Evolutionary conservation across 2,329 filamentous ascomycete species (phyloP).

Genomic region (Xylariales sp.): DNA sequence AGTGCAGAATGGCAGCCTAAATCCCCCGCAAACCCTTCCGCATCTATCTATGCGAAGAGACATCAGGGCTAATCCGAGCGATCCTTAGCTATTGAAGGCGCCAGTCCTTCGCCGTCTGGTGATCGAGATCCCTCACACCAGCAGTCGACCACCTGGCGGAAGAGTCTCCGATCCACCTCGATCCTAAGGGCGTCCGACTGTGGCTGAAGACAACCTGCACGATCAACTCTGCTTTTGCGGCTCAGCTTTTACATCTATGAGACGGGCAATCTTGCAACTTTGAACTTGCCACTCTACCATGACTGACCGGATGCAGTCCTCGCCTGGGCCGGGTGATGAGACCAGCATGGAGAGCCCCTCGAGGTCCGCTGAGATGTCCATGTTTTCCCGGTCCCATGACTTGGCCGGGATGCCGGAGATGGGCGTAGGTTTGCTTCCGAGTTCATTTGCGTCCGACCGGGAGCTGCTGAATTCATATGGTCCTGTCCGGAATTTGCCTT

Average conservation of each 20-base stretch:
- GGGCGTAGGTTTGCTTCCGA: not conserved
- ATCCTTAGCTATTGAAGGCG: not conserved
- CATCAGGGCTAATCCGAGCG: not conserved
- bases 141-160: too few relatives aligned
- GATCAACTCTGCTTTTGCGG: not conserved
- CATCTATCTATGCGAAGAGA: too few relatives aligned
- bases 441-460: not conserved
- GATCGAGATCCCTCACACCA: too few relatives aligned
- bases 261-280: too few relatives aligned
- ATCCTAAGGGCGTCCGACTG: too few relatives aligned
- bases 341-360: not conserved
- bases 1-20: too few relatives aligned
- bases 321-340: not conserved
- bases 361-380: not conserved
- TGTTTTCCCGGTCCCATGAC: constrained; percentile 1
- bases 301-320: not conserved
- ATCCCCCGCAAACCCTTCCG: too few relatives aligned
- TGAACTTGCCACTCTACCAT: not conserved
- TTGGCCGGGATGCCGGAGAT: constrained; percentile 1
- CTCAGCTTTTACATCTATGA: too few relatives aligned
- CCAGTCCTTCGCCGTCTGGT: too few relatives aligned
- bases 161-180: too few relatives aligned
- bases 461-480: constrained; percentile 2
- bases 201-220: too few relatives aligned
- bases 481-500: too few relatives aligned